Conservation (phyloP, 208 protist species). For the Paratrypanosoma confusum region DNA sequence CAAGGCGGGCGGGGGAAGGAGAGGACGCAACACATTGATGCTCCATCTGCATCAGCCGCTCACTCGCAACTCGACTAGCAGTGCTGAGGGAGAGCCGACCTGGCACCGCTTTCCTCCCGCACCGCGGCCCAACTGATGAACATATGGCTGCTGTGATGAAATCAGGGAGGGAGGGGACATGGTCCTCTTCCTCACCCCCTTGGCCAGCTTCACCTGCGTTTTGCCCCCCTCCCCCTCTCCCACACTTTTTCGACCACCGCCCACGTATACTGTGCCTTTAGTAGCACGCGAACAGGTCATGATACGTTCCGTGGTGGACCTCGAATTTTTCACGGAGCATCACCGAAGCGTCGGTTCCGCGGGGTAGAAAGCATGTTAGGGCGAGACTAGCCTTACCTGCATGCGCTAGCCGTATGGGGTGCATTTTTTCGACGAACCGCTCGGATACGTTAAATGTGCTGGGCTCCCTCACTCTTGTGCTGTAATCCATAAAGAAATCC, state of each 20-base stretch:
- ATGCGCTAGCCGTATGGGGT: conserved; percentile 10
- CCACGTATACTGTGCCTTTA: too few relatives aligned
- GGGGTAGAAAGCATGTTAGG: conserved; percentile 41
- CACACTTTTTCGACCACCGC: background rate
- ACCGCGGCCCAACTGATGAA: background rate
- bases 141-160: background rate
- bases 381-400: conserved; percentile 25
- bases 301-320: conserved; percentile 44
- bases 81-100: too few relatives aligned
- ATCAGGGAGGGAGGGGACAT: background rate
- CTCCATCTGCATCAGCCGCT: too few relatives aligned
- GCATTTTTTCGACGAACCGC: conserved; percentile 58
- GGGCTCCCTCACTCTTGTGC: conserved; percentile 49
- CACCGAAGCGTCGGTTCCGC: conserved; percentile 33
- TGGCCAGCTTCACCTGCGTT: background rate
- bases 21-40: too few relatives aligned
- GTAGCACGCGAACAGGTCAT: conserved; percentile 57
- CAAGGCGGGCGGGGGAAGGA: too few relatives aligned
- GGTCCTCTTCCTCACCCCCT: background rate
- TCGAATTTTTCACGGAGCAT: conserved; percentile 60
- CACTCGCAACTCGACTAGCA: too few relatives aligned
- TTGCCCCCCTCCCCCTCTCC: background rate
- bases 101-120: too few relatives aligned
- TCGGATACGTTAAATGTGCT: conserved; percentile 74
- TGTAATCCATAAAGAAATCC: conserved; percentile 27